Percentiles rank a stretch among this genome's conserved stretches.
These are phyloP conservation scores for Aspergillus aculeatinus DNA, from an alignment of 2,329 filamentous ascomycete genomes.

Conservation along the genomic window DNA sequence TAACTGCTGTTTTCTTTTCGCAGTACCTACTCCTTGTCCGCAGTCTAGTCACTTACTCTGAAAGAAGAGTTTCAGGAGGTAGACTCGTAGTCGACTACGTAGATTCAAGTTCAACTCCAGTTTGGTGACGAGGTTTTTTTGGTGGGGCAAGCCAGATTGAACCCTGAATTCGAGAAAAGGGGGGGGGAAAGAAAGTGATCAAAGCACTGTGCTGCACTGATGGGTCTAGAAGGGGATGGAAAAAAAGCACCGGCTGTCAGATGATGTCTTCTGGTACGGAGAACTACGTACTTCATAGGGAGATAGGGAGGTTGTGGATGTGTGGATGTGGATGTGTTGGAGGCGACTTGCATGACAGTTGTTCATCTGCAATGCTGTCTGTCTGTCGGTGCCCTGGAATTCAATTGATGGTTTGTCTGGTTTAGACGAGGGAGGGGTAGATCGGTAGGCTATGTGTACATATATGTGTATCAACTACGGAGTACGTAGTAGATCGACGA, in stretches of 20 bases:
- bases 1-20: no score
- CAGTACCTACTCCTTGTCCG: no score
- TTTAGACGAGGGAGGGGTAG: neutral
- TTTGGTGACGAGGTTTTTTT: constrained; percentile 16
- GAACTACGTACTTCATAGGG: no score
- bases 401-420: neutral
- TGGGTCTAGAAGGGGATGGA: constrained; percentile 3
- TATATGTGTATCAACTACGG: no score
- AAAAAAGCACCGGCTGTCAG: neutral
- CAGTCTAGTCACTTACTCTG: no score
- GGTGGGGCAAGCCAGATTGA: constrained; percentile 16
- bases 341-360: neutral
- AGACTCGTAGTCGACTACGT: no score
- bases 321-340: neutral
- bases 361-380: neutral
- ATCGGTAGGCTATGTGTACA: no score
- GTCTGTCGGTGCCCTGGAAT: neutral
- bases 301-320: neutral
- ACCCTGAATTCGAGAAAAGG: constrained; percentile 11
- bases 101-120: neutral
- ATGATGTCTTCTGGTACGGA: neutral
- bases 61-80: no score
- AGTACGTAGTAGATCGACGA: no score
- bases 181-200: neutral
- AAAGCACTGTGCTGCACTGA: neutral